These are phyloP conservation scores for Teunomyces aglyptinius DNA, from an alignment of 805 yeast genomes.

Conservation along the genomic window DNA sequence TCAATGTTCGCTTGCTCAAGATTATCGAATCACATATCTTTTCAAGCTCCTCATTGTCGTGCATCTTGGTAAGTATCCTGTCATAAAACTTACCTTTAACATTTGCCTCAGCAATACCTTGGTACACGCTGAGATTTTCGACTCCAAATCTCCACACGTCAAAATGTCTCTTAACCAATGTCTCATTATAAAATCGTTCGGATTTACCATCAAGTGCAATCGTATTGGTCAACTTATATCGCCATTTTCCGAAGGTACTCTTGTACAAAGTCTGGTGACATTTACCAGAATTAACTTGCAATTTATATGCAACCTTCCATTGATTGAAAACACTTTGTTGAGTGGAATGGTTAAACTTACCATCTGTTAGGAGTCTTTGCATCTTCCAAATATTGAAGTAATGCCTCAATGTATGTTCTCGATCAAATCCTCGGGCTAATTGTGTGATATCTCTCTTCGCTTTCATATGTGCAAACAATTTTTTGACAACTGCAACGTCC, in stretches of 20 bases:
- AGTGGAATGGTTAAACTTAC: neutral
- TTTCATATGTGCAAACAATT: conserved; percentile 13
- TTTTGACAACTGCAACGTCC: conserved; percentile 3
- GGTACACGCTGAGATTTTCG: conserved; percentile 7
- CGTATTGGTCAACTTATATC: neutral
- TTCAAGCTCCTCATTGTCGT: neutral
- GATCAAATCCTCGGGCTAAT: conserved; percentile 11
- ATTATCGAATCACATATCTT: neutral
- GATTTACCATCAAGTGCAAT: conserved; percentile 2
- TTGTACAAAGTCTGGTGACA: neutral
- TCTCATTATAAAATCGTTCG: neutral
- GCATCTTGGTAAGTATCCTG: conserved; percentile 1
- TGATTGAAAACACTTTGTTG: conserved; percentile 1
- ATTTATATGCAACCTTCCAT: conserved; percentile 2
- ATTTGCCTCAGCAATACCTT: conserved; percentile 17
- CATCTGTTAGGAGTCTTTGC: neutral
- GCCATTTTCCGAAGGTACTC: conserved; percentile 4
- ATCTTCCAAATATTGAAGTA: conserved; percentile 17
- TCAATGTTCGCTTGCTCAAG: neutral
- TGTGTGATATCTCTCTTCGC: conserved; percentile 5
- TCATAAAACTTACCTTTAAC: conserved; percentile 20
- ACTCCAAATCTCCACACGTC: neutral
- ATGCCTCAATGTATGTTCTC: neutral
- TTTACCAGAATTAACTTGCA: neutral
- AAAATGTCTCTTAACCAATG: conserved; percentile 8